Base-by-base conservation (phyloP, 257 asterid species). In the Phtheirospermum japonicum region DNA sequence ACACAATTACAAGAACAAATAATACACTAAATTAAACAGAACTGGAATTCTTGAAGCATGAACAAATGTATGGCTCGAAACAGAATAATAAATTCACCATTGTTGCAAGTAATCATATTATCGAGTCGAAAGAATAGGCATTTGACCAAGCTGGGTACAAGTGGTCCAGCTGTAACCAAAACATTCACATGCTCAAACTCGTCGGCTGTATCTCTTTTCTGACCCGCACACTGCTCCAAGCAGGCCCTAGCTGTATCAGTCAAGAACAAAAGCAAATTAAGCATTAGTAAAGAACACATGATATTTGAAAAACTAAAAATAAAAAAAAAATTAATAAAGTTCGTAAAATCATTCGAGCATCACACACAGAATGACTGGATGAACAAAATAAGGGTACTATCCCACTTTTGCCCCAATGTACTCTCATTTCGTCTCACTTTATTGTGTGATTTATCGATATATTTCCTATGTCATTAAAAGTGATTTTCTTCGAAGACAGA, bases 61-160 rank as follows among this genome's bases (percentile, higher is more conserved):
- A 11, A 63, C 59, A 16, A 7, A 18, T 18, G 53, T 37, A 19
- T 9, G 7, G 16, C 62, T 32, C 7, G 9, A 52, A 28, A 68
- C 11, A 43, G 16, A 45, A 31, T 13, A 50, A 18, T 14, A 14
- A 64, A 79, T 92, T 69, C 65, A 92, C 97, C 97, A 61, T 89
- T 92, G 34, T 82, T 78, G 70, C 81, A 83, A 61, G 89, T 63
- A 62, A 92, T 33, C 55, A 86, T 45, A 51, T 69, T 73, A 66
- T 79, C 86, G 20, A 92, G 93, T 34, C 91, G 82, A 67, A 77
- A 86, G 76, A 85, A 86, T 64, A 89, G 75, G 86, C 97, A 89
- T 74, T 92, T 92, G 76, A 82, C 93, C 67, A 92, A 78, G 85
- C 97, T 92, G 69, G 99, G 97, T 74, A 92, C 64, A 68, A 92